Evolutionary conservation across 306 rosid species (phyloP).

Genomic region (Cicer chorassanicum): DNA sequence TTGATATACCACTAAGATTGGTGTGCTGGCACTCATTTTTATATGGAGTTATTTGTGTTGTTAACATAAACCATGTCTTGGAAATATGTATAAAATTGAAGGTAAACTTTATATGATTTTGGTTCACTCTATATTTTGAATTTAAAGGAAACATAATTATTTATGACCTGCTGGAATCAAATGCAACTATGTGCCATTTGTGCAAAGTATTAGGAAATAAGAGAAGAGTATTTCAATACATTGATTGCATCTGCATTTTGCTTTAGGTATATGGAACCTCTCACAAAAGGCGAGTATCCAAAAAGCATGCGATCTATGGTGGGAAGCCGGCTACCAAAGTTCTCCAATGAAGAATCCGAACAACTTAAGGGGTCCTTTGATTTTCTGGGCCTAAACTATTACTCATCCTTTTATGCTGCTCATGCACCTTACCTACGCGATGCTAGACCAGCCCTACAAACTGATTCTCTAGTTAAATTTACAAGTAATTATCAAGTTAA

Average conservation of each 20-base stretch:
- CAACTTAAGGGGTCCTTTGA: conserved; percentile 50
- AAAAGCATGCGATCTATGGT: conserved; percentile 50
- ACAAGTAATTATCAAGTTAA: conserved; percentile 47
- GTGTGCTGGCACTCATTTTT: background rate
- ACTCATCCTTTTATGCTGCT: conserved; percentile 51
- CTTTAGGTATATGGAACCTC: conserved; percentile 49
- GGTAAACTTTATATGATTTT: conserved; percentile 13
- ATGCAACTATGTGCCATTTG: conserved; percentile 7
- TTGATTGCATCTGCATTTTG: conserved; percentile 31
- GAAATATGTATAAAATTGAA: background rate
- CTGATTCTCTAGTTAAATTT: conserved; percentile 49
- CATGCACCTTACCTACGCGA: conserved; percentile 44
- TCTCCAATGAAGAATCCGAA: conserved; percentile 45
- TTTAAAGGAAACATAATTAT: conserved; percentile 3
- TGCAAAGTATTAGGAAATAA: conserved; percentile 12
- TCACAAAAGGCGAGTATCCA: conserved; percentile 51
- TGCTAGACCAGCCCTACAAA: conserved; percentile 45
- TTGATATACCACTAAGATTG: conserved; percentile 12
- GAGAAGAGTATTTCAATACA: background rate
- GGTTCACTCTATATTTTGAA: conserved; percentile 15
- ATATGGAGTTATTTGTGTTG: conserved; percentile 11
- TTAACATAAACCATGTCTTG: conserved; percentile 2
- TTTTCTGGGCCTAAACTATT: conserved; percentile 55
- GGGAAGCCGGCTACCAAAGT: conserved; percentile 45
- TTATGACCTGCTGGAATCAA: conserved; percentile 24